Evolutionary conservation across 176 grass and related monocot species (phyloP), one percentile per base, ranked within the genome.

Genomic region (Saccharum officinarum): DNA sequence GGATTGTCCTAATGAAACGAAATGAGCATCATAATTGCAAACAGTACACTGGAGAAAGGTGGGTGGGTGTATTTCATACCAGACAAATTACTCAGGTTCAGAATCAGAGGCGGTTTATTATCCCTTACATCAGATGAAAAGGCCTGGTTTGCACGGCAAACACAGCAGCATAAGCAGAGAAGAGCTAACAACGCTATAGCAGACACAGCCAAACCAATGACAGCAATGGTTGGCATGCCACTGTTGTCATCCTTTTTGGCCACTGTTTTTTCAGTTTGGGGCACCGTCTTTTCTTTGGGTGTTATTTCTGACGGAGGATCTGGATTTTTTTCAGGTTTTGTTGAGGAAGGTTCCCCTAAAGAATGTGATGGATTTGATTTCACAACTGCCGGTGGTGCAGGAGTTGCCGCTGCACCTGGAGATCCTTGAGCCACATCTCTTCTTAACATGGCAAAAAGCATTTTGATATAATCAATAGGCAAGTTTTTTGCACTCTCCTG

Each of bases 11-110:
- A 54, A 61, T 61, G 57, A 61, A 25, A 59, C 8, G 8, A 59
- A 59, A 61, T 61, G 57, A 61, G 3, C 57, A 61, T 25, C 57
- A 61, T 61, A 12, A 62, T 62, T 26, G 10, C 59, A 62, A 26
- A 62, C 10, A 62, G n/a, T 61, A 80, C 14, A 11, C 34, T 82
- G 28, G 10, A 78, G 47, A 20, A 82, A 38, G 68, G 40, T 4
- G 12, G 68, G 28, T 17, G 15, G 42, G 47, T 36, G 41, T 28
- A 65, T 68, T 79, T 81, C 31, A 20, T 94, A 94, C 86, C 84
- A 76, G 97, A 91, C 39, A 90, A 79, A 34, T 89, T 80, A 44
- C 88, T 91, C 78, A 94, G 59, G 62, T 85, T 88, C 45, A 89
- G 69, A 84, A 22, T 67, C 60, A 97, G 54, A 73, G 91, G 86